A percentile compares a stretch with the other conserved stretches of the same genome.
These are phyloP conservation scores for Fraxinus albicans DNA, from an alignment of 305 asterid genomes.

Conservation along the genomic window DNA sequence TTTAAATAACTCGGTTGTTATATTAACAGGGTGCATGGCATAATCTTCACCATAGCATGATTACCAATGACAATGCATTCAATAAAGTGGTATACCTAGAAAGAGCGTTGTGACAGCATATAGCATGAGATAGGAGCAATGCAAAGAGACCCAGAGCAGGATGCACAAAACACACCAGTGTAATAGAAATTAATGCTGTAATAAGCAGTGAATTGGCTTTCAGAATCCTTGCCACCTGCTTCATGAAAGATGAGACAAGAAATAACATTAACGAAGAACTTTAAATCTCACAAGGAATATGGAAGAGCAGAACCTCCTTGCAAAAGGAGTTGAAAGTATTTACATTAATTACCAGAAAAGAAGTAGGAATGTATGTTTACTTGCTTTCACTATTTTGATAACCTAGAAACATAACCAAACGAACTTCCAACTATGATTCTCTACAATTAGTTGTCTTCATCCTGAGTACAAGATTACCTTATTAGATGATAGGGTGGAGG, in stretches of 20 bases:
- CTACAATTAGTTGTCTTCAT: conserved; percentile 15
- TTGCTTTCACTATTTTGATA: conserved; percentile 17
- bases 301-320: background rate
- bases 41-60: background rate
- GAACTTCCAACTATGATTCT: conserved; percentile 1
- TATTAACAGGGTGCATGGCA: background rate
- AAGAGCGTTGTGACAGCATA: conserved; percentile 70
- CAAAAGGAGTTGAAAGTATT: conserved; percentile 14
- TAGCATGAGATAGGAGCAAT: conserved; percentile 68
- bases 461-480: conserved; percentile 55
- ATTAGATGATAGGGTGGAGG: conserved; percentile 50
- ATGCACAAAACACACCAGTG: conserved; percentile 74
- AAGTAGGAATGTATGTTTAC: background rate
- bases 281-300: conserved; percentile 15
- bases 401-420: background rate
- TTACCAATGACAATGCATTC: background rate
- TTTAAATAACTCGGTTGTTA: background rate
- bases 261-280: background rate
- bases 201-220: conserved; percentile 55
- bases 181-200: conserved; percentile 55
- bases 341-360: conserved; percentile 3
- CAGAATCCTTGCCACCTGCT: conserved; percentile 72
- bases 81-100: conserved; percentile 52
- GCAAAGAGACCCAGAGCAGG: conserved; percentile 86
- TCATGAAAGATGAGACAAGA: conserved; percentile 22